Base-by-base conservation (phyloP, 2,329 filamentous ascomycete species). In the Ophiostoma sp. region DNA sequence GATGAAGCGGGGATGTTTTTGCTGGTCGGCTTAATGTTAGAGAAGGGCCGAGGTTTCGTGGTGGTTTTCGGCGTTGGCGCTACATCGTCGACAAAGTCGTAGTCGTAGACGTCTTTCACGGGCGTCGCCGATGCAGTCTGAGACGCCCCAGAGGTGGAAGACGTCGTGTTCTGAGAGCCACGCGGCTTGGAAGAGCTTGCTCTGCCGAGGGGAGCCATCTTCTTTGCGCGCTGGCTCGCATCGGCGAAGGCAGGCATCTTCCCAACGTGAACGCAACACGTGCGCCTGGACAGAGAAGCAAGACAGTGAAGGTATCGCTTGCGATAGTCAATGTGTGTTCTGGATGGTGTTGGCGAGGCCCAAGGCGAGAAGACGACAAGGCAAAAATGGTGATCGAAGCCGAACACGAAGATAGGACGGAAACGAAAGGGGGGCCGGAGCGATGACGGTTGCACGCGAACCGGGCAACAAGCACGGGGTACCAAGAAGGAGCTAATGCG, bases 51-150 rank as follows among this genome's bases (percentile, higher is more conserved):
- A n/a, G 65, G 66, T 16, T 68, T 68, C 3, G 65, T 5, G 3
- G 47, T 18, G 3, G 67, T n/a, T 36, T 67, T 71, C 3, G 58
- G 47, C 9, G 68, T 44, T 9, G 68, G 68, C 27, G 67, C 66
- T 5, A 38, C 64, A 38, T 72, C 70, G 65, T 72, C 72, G n/a
- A 68, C 67, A 68, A 72, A 72, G 64, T 72, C 70, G 58, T 68
- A 72, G 42, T 72, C 72, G 64, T 72, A 72, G 1, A 71, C 58
- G 27, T 72, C 72, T 40, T 70, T 72, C 3, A 55, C 69, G 3
- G 69, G 67, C 0, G 69, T 63, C 7, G 45, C 64, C 18, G 62
- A 38, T 9, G 40, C 12, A 42, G 44, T 12, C n/a, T 66, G 55
- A 6, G 68, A 38, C 3, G 47, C 60, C 2, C 44, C n/a, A 45